Evolutionary conservation across 306 rosid genomes (phyloP).

Genomic region (Cucumis cinereus): DNA sequence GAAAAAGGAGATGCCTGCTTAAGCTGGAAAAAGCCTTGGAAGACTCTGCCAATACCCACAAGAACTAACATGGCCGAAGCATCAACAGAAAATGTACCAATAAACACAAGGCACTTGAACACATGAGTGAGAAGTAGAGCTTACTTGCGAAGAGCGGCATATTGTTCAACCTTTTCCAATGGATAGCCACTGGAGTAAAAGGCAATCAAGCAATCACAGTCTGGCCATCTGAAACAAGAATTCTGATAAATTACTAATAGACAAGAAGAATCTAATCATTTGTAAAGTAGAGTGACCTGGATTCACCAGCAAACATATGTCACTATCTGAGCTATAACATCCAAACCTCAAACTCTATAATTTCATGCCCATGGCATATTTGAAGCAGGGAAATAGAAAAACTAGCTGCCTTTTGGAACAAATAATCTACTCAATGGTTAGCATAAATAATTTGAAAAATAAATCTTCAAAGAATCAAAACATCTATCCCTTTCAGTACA

Average conservation of each 20-base stretch:
- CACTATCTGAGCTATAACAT: neutral
- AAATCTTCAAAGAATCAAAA: neutral
- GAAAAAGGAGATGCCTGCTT: neutral
- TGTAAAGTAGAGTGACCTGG: too few relatives aligned
- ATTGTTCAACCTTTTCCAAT: constrained; percentile 80
- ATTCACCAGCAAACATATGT: too few relatives aligned
- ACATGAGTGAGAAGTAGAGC: constrained; percentile 19
- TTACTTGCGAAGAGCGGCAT: constrained; percentile 91
- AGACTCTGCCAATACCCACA: neutral
- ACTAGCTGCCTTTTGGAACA: neutral
- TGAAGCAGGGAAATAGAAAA: neutral
- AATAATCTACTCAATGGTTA: neutral
- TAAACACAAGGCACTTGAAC: neutral
- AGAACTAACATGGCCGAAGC: neutral
- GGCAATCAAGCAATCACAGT: constrained; percentile 94
- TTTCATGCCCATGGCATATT: neutral
- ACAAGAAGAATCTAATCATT: too few relatives aligned
- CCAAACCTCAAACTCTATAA: neutral
- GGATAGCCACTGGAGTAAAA: constrained; percentile 92
- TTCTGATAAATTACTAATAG: constrained; percentile 10
- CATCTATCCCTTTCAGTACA: neutral
- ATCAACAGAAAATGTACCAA: too few relatives aligned
- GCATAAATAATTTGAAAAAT: neutral
- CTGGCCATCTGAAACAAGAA: constrained; percentile 82
- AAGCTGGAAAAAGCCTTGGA: neutral